These are phyloP conservation scores for Auricularia sp. DNA, from an alignment of 768 basidiomycete genomes.

Conservation along the genomic window DNA sequence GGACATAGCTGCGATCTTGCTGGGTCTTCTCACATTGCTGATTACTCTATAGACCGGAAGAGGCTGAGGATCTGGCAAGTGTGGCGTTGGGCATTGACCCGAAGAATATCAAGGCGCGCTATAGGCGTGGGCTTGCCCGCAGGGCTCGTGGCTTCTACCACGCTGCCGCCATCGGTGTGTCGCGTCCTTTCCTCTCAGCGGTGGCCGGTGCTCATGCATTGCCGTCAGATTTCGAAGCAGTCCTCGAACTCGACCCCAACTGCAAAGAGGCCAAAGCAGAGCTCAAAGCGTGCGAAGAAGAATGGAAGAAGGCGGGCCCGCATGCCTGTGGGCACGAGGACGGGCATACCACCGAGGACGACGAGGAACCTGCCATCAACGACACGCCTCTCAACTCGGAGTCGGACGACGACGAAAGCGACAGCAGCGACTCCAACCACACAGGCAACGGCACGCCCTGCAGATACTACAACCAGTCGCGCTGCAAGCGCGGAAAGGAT, in stretches of 20 bases:
- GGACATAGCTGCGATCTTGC: not conserved
- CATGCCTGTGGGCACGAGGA: too few relatives aligned
- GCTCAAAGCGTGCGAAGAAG: too few relatives aligned
- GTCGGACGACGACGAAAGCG: not conserved
- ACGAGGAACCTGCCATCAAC: too few relatives aligned
- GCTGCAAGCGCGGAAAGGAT: not conserved
- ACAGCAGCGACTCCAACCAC: conserved; percentile 1
- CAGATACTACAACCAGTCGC: conserved; percentile 6
- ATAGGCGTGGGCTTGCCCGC: not conserved
- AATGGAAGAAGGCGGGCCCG: too few relatives aligned
- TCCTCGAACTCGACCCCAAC: not conserved
- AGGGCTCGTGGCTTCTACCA: not conserved
- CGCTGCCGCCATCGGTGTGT: not conserved
- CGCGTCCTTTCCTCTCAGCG: not conserved
- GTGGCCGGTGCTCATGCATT: too few relatives aligned
- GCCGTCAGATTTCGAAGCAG: not conserved
- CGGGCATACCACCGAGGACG: too few relatives aligned
- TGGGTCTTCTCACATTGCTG: not conserved
- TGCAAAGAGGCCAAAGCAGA: not conserved
- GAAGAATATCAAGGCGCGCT: not conserved
- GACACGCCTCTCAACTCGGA: too few relatives aligned
- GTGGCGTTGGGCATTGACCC: not conserved
- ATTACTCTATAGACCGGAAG: not conserved
- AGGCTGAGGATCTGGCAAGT: not conserved
- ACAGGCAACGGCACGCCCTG: conserved; percentile 7